A percentile compares a stretch with the other conserved stretches of the same genome.
Conservation (phyloP, 1,284 basidiomycete species). For the Leccinum angustisporum region DNA sequence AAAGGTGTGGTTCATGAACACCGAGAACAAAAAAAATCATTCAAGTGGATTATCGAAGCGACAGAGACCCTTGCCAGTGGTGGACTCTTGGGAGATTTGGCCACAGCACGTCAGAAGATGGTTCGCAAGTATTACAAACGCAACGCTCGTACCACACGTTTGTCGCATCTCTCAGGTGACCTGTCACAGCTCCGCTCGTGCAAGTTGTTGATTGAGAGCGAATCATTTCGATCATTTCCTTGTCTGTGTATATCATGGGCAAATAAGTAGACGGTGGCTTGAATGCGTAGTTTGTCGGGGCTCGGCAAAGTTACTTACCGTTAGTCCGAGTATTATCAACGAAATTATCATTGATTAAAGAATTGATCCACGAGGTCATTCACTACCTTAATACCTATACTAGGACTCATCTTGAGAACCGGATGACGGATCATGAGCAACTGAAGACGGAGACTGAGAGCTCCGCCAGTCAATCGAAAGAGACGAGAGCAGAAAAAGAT, state of each 20-base stretch:
- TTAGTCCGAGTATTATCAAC: constrained; percentile 15
- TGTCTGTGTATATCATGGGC: constrained; percentile 13
- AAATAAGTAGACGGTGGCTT: constrained; percentile 17
- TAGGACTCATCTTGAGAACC: constrained; percentile 11
- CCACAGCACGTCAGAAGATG: constrained; percentile 13
- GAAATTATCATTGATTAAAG: constrained; percentile 21
- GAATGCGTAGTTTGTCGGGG: constrained; percentile 14
- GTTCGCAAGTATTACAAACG: constrained; percentile 11
- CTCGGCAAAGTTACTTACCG: constrained; percentile 24
- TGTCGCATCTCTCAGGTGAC: constrained; percentile 13
- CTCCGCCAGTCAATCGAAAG: constrained; percentile 14
- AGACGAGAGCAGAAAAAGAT: constrained; percentile 22
- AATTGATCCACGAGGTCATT: constrained; percentile 28
- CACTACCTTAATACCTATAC: constrained; percentile 11
- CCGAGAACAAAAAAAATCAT: constrained; percentile 7
- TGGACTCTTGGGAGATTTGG: background rate
- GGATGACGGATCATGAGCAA: constrained; percentile 16
- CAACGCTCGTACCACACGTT: constrained; percentile 19
- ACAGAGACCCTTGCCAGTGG: background rate
- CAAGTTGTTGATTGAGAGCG: constrained; percentile 2
- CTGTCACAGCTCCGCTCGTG: constrained; percentile 9
- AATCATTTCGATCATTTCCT: constrained; percentile 14
- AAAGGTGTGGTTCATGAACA: constrained; percentile 3
- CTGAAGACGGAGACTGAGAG: constrained; percentile 22
- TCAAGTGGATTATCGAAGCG: background rate